Conservation (phyloP, 2,329 filamentous ascomycete genomes). For the Aspergillus sp. region DNA sequence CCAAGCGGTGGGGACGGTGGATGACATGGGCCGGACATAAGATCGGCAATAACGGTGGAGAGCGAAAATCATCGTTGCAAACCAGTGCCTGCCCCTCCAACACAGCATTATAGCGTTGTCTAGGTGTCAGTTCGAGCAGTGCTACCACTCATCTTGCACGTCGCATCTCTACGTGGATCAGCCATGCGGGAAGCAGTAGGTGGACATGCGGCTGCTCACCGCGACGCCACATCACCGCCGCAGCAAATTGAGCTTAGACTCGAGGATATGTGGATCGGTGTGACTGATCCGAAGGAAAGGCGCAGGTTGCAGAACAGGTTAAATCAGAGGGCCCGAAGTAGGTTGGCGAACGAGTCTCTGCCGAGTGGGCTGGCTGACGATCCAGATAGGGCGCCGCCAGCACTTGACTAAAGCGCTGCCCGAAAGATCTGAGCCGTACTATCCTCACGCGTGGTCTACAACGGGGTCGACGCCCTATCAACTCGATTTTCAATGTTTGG, state of each 20-base stretch:
- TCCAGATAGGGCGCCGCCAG: not conserved
- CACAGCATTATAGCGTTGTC: not conserved
- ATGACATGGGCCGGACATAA: not conserved
- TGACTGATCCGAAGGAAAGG: conserved; percentile 16
- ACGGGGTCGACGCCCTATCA: not conserved
- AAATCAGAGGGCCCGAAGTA: conserved; percentile 24
- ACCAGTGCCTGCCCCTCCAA: not conserved
- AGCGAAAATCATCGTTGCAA: not conserved
- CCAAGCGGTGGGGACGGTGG: not conserved
- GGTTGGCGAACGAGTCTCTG: not conserved
- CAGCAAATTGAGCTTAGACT: not conserved
- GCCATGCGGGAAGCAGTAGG: not conserved
- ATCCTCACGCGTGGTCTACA: not conserved
- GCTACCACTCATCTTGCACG: not conserved
- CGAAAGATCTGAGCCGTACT: not conserved
- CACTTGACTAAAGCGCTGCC: not conserved
- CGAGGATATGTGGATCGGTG: conserved; percentile 5
- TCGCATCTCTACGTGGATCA: too few relatives aligned
- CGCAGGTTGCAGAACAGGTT: conserved; percentile 24
- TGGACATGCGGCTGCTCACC: not conserved
- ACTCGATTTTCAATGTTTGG: not conserved
- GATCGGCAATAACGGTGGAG: not conserved
- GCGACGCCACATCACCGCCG: not conserved
- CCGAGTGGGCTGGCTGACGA: not conserved
- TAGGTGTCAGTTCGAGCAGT: not conserved